Base-by-base conservation (phyloP, 495 filamentous ascomycete genomes). In the Tuber melanosporum region DNA sequence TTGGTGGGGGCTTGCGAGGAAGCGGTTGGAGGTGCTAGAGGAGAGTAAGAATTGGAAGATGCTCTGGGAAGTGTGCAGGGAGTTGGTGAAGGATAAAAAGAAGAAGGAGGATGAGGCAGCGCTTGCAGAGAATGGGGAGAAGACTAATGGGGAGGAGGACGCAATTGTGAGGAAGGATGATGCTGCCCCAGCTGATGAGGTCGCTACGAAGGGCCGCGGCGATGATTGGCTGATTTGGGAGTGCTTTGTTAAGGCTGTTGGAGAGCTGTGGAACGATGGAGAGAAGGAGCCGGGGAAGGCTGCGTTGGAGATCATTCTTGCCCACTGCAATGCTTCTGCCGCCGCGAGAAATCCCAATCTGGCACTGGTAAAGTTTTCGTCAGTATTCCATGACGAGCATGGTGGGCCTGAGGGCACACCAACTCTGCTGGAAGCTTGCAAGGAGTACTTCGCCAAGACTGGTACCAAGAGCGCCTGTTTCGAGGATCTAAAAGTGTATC, bases 151-250 rank as follows among this genome's bases (percentile, higher is more conserved):
- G 39, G 73, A 76, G 12, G 71, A 57, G 71, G 72, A 62, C 6
- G 20, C 69, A 36, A 41, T 72, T 19, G 74, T 69, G 9, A 73
- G 70, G 44, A 70, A 57, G 22, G 77, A 72, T 49, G 46, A 36
- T 9, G 69, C 72, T 39, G 46, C 76, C 10, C 47, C 52, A 71
- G 78, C 71, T 52, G 84, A 71, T 73, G 79, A 77, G 45, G 80
- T 62, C 47, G 73, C 81, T 47, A 81, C 77, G 10, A 82, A 82
- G 57, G 81, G 81, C n/a, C 81, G 81, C 3, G 86, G 85, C 70
- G 88, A 90, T 82, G 88, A 90, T 74, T 90, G 89, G 88, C 85
- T 82, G 70, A 84, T 89, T 45, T 91, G 89, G 89, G 85, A 86
- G n/a, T 82, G 79, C 3, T 77, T 87, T 73, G 76, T 85, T 22